phyloP scores from a whole-genome alignment of 768 basidiomycete genomes.

The Phaffia tasmanica region DNA sequence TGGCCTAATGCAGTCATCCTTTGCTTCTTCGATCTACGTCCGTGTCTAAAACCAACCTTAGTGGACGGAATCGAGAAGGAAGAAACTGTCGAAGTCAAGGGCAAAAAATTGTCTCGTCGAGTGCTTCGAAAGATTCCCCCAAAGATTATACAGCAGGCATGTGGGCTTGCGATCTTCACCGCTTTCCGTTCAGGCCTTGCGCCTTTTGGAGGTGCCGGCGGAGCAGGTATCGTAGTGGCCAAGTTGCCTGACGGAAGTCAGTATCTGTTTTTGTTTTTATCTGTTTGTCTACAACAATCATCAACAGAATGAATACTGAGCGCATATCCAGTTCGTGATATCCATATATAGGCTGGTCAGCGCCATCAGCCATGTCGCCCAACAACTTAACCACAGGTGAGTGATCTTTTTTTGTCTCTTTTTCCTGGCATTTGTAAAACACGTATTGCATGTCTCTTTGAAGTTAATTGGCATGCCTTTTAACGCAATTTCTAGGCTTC shows the following conservation, averaged over 20 bases:
- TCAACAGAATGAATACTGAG: neutral
- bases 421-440: neutral
- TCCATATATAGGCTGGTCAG: conserved; percentile 30
- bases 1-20: neutral
- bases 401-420: neutral
- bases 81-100: conserved; percentile 21
- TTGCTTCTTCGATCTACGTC: neutral
- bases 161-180: conserved; percentile 38
- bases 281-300: neutral
- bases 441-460: too few species aligned
- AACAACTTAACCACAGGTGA: conserved; percentile 33
- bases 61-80: conserved; percentile 27
- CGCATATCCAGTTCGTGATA: conserved; percentile 21
- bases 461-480: too few species aligned
- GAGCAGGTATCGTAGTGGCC: conserved; percentile 37
- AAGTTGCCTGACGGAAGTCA: conserved; percentile 35
- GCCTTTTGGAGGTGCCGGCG: conserved; percentile 38
- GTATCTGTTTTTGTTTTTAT: too few species aligned
- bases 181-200: conserved; percentile 36
- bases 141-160: conserved; percentile 29
- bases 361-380: conserved; percentile 35
- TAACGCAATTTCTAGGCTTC: too few species aligned
- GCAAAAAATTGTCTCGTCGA: conserved; percentile 29
- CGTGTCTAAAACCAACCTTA: neutral
- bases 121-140: conserved; percentile 39